Evolutionary conservation across 2,329 filamentous ascomycete species (phyloP).

Genomic region (Nemania sp.): DNA sequence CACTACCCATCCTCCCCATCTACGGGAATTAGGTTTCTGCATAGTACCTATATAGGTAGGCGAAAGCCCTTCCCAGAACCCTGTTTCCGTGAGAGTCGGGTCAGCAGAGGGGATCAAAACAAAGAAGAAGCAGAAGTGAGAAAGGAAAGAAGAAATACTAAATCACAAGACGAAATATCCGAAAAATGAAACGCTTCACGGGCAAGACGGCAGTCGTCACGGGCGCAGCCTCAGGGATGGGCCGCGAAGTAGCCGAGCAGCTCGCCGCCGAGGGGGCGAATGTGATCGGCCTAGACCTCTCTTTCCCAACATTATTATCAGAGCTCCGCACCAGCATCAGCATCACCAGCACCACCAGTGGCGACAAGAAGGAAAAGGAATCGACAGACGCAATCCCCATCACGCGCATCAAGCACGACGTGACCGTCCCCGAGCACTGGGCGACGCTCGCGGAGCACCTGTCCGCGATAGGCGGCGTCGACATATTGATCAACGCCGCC

Average conservation of each 20-base stretch:
- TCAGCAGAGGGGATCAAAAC: too few relatives aligned
- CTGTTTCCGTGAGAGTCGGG: too few relatives aligned
- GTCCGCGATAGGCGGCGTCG: not conserved
- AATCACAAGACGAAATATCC: too few relatives aligned
- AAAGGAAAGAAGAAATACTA: too few relatives aligned
- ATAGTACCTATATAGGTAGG: too few relatives aligned
- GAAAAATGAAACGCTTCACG: conserved; percentile 2
- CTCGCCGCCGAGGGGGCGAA: conserved; percentile 2
- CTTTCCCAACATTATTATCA: not conserved
- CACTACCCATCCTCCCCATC: too few relatives aligned
- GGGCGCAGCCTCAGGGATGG: conserved; percentile 5
- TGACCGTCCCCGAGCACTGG: not conserved
- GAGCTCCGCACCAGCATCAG: not conserved
- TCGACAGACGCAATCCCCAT: too few relatives aligned
- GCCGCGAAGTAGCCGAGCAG: not conserved
- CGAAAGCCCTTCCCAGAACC: too few relatives aligned
- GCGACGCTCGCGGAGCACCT: not conserved
- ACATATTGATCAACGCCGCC: conserved; percentile 6
- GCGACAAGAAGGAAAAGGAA: too few relatives aligned
- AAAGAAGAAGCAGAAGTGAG: too few relatives aligned
- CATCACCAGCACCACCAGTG: not conserved
- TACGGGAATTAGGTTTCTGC: too few relatives aligned
- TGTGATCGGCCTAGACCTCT: not conserved
- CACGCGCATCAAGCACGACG: not conserved
- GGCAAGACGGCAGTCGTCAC: conserved; percentile 11